A percentile compares a stretch with the other conserved stretches of the same genome.
Conservation (phyloP, 208 protist species). For the Crithidia fasciculata region DNA sequence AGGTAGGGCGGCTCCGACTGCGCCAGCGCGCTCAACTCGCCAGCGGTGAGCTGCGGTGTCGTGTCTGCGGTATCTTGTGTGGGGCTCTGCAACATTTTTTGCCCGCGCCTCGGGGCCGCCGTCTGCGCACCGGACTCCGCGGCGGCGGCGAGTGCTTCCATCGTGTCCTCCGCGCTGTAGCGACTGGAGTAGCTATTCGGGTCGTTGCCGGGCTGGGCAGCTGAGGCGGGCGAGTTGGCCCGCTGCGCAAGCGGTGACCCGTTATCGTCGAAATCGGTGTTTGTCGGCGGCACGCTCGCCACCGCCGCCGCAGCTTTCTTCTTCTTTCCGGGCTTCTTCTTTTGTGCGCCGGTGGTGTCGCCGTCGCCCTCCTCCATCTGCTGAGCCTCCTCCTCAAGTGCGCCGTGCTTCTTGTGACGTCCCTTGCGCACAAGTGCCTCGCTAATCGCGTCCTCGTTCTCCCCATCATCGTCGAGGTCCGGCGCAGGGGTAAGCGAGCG, state of each 20-base stretch:
- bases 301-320: conserved; percentile 10
- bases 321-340: conserved; percentile 29
- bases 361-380: not conserved
- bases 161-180: conserved; percentile 27
- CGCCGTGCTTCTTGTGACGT: conserved; percentile 1
- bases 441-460: conserved; percentile 15
- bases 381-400: conserved; percentile 16
- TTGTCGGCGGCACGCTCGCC: not conserved
- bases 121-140: conserved; percentile 31
- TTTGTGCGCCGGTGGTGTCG: not conserved
- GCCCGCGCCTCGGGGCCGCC: conserved; percentile 3
- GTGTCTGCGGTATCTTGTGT: not conserved
- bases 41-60: conserved; percentile 12
- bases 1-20: conserved; percentile 59
- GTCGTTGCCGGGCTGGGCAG: not conserved
- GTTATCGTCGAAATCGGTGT: not conserved
- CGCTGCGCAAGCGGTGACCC: conserved; percentile 13
- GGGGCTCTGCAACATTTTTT: not conserved
- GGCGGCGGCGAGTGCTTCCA: conserved; percentile 16
- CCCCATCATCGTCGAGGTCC: conserved; percentile 11
- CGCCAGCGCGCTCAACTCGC: conserved; percentile 18
- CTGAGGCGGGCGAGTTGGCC: conserved; percentile 1
- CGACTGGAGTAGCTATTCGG: conserved; percentile 13
- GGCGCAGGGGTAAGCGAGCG: not conserved
- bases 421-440: not conserved